phyloP scores from a whole-genome alignment of 1,284 basidiomycete species.

The Wallemia mellicola region DNA sequence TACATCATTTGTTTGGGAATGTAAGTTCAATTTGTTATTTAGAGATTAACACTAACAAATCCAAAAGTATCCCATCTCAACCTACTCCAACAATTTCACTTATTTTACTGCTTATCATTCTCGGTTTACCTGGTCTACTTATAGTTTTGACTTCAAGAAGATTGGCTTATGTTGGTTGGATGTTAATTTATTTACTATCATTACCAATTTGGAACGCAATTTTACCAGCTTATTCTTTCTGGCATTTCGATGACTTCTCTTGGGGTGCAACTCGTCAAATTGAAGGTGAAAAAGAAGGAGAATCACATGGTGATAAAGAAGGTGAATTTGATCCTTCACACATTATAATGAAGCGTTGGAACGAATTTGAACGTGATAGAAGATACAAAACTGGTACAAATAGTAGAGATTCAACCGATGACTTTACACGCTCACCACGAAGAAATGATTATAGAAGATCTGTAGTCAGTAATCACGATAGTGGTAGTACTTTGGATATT shows the following conservation, averaged over 20 bases:
- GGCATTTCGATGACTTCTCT: conserved; percentile 98
- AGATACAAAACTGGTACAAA: conserved; percentile 64
- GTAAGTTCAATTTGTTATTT: conserved; percentile 98
- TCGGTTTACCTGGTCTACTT: conserved; percentile 72
- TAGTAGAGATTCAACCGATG: conserved; percentile 36
- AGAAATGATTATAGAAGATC: no score
- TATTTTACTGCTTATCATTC: conserved; percentile 56
- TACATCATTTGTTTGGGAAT: conserved; percentile 95
- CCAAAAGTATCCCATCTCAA: conserved; percentile 42
- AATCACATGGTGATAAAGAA: conserved; percentile 40
- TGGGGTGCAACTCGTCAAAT: conserved; percentile 99
- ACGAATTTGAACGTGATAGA: conserved; percentile 85
- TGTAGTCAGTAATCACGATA: no score
- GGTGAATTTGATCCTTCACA: conserved; percentile 38
- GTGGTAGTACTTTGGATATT: no score
- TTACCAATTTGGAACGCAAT: conserved; percentile 88
- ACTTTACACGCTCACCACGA: background rate
- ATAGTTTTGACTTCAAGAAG: conserved; percentile 85
- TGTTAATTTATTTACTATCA: conserved; percentile 75
- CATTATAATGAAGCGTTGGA: conserved; percentile 98
- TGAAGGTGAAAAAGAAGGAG: conserved; percentile 45
- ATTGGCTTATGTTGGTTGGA: conserved; percentile 87
- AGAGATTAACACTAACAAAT: conserved; percentile 51
- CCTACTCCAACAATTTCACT: conserved; percentile 93
- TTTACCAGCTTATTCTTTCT: conserved; percentile 79